Percentiles rank a stretch among this genome's conserved stretches.
These are phyloP conservation scores for grape (Vitis vinifera) DNA, from an alignment of 164 flowering plant genomes.

Conservation along the genomic window DNA sequence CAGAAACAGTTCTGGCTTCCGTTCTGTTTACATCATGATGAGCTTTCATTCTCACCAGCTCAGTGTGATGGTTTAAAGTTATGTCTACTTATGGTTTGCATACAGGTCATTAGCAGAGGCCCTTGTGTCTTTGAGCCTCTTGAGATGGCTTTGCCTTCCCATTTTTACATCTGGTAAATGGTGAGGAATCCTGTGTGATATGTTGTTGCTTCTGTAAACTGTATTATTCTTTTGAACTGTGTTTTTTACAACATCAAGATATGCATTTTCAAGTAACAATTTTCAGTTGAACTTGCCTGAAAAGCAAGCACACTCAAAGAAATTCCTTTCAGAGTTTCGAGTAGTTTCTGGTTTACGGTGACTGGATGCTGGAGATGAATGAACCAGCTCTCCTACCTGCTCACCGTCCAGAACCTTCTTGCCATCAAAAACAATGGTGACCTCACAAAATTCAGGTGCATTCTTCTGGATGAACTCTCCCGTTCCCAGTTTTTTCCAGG, in stretches of 20 bases:
- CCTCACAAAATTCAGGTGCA: slow-evolving; percentile 75
- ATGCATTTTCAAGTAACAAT: not conserved
- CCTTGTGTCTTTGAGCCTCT: no score
- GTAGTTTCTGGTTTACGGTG: slow-evolving; percentile 13
- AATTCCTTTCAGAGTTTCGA: slow-evolving; percentile 29
- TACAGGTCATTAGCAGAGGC: no score
- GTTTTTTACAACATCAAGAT: not conserved
- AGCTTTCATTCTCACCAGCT: no score
- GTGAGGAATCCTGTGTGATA: not conserved
- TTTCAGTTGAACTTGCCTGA: slow-evolving; percentile 38
- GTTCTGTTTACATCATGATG: no score
- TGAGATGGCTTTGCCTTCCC: no score
- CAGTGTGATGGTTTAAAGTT: no score
- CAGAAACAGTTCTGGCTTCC: no score
- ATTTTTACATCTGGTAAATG: not conserved
- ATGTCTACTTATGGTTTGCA: no score
- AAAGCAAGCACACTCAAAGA: slow-evolving; percentile 61
- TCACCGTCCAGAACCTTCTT: slow-evolving; percentile 31
- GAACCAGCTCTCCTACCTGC: slow-evolving; percentile 9
- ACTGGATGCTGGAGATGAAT: slow-evolving; percentile 21
- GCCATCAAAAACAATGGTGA: slow-evolving; percentile 51
- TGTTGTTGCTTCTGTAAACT: not conserved
- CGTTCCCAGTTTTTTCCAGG: slow-evolving; percentile 39
- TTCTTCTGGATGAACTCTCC: slow-evolving; percentile 61
- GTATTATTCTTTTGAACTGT: no score